Conservation (phyloP, 2,329 filamentous ascomycete genomes). For the Colletotrichum endophyticum region DNA sequence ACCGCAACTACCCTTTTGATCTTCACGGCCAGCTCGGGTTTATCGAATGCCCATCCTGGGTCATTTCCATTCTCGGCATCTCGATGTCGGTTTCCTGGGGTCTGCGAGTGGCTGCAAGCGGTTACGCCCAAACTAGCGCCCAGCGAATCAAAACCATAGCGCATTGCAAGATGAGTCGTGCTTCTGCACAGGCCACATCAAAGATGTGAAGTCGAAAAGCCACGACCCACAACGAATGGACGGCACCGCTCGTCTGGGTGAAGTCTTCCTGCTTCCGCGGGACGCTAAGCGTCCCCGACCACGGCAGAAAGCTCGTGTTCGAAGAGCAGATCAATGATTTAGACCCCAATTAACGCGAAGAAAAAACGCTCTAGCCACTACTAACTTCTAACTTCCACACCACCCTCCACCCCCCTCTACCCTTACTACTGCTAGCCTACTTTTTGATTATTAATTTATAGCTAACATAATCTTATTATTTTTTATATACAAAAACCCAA, state of each 20-base stretch:
- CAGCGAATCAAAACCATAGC: constrained; percentile 7
- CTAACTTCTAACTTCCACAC: no score
- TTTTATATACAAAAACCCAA: no score
- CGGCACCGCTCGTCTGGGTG: background rate
- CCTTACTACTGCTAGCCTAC: no score
- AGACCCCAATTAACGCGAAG: no score
- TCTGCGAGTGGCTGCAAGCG: background rate
- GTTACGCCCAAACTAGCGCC: background rate
- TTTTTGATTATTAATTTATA: no score
- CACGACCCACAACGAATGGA: constrained; percentile 2
- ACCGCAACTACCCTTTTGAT: background rate
- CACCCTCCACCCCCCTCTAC: no score
- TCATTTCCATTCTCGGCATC: background rate
- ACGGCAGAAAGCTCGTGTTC: background rate
- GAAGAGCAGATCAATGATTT: background rate
- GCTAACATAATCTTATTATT: no score
- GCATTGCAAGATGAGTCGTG: background rate
- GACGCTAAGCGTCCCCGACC: constrained; percentile 1
- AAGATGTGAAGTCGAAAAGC: constrained; percentile 19
- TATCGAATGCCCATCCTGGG: background rate
- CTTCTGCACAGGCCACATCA: constrained; percentile 7
- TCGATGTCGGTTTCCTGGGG: background rate
- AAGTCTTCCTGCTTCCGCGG: constrained; percentile 16
- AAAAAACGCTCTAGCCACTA: no score
- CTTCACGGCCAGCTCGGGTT: background rate